A percentile compares a stretch with the other conserved stretches of the same genome.
These are phyloP conservation scores for Cystobasidium ongulense DNA, from an alignment of 768 basidiomycete species.

Conservation along the genomic window DNA sequence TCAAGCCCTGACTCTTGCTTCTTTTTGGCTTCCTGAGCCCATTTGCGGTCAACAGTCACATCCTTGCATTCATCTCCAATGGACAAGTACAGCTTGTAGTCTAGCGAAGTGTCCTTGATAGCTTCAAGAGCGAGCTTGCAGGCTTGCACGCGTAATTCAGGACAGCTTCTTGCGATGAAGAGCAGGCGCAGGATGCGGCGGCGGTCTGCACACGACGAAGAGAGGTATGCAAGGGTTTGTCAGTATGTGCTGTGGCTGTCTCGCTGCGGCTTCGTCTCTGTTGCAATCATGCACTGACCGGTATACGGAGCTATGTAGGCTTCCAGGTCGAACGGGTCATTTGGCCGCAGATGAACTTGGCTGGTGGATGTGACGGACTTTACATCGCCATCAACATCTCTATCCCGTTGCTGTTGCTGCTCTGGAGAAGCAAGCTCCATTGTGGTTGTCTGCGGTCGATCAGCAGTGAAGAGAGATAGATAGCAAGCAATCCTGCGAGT, in stretches of 20 bases:
- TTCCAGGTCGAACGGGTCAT: slow-evolving; percentile 81
- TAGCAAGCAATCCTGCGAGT: background rate
- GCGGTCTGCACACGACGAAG: slow-evolving; percentile 52
- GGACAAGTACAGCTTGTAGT: slow-evolving; percentile 49
- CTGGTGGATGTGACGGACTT: background rate
- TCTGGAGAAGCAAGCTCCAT: background rate
- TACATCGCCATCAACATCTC: background rate
- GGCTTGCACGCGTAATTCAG: slow-evolving; percentile 64
- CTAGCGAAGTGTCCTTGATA: slow-evolving; percentile 58
- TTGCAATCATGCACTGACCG: slow-evolving; percentile 49
- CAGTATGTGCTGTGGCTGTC: background rate
- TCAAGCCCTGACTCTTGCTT: slow-evolving; percentile 51
- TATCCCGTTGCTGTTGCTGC: background rate
- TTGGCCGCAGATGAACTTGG: slow-evolving; percentile 54
- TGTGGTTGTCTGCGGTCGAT: background rate
- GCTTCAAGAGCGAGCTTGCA: slow-evolving; percentile 59
- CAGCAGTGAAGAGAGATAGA: background rate
- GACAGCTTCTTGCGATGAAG: slow-evolving; percentile 59
- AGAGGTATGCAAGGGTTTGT: slow-evolving; percentile 21
- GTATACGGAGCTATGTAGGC: slow-evolving; percentile 66
- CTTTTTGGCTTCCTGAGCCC: slow-evolving; percentile 53
- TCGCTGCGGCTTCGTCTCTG: too few relatives aligned
- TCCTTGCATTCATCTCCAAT: slow-evolving; percentile 46
- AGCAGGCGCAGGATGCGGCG: slow-evolving; percentile 66
- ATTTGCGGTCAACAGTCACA: slow-evolving; percentile 55